Conservation (phyloP, 2,329 filamentous ascomycete genomes). For the Pseudogymnoascus sp. region DNA sequence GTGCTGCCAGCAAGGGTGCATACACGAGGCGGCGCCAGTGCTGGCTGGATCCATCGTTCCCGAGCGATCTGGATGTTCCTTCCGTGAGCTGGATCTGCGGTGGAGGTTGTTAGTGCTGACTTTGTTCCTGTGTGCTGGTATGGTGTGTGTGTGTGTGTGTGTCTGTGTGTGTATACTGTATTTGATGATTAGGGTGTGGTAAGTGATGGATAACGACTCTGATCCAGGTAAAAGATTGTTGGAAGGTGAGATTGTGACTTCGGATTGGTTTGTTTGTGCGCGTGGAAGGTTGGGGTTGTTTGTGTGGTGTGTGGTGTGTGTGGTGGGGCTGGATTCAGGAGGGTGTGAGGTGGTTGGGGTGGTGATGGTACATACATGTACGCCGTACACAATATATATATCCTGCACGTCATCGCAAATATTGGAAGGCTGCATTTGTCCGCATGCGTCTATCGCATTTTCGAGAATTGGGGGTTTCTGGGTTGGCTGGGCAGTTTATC, state of each 20-base stretch:
- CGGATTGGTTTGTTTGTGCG: neutral
- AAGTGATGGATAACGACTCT: neutral
- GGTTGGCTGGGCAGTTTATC: neutral
- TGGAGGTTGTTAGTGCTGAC: neutral
- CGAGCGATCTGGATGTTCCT: no score
- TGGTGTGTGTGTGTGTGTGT: no score
- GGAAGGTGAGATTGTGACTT: neutral
- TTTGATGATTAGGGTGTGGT: neutral
- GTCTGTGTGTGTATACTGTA: no score
- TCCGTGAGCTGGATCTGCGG: no score
- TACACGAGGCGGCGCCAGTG: neutral
- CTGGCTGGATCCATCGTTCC: no score
- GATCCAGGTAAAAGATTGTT: no score
- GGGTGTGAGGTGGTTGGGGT: neutral
- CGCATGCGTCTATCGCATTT: neutral
- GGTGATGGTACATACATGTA: neutral
- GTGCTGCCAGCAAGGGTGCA: neutral
- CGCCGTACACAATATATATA: neutral
- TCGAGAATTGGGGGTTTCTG: neutral
- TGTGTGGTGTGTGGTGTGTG: neutral
- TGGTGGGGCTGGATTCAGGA: neutral
- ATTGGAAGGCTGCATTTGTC: neutral
- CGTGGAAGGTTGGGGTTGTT: neutral
- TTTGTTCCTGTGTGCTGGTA: no score
- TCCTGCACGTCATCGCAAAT: neutral